phyloP scores from a whole-genome alignment of 2,329 filamentous ascomycete genomes.

The Dryadomyces sulphureus region DNA sequence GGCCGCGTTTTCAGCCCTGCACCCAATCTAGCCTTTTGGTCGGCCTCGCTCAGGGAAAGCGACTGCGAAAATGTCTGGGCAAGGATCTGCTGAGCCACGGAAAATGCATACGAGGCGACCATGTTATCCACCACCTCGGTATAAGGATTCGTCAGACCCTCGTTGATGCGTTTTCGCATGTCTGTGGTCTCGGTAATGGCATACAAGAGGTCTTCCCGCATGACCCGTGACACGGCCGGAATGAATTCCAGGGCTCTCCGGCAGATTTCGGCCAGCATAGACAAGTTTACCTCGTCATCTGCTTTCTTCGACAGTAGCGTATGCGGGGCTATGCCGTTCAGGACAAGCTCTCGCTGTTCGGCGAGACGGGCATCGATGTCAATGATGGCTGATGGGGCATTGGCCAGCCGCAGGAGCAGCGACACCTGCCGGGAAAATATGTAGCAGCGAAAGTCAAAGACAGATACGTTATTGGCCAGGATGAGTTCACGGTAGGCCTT shows the following conservation, averaged over 20 bases:
- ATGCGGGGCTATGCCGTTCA: conserved; percentile 41
- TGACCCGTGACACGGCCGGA: conserved; percentile 60
- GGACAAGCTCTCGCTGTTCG: conserved; percentile 43
- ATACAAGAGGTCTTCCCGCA: conserved; percentile 63
- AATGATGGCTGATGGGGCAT: conserved; percentile 47
- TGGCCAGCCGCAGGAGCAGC: conserved; percentile 69
- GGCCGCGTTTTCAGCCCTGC: conserved; percentile 60
- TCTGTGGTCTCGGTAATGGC: conserved; percentile 23
- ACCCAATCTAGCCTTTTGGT: conserved; percentile 48
- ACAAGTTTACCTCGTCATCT: conserved; percentile 57
- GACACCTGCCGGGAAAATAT: conserved; percentile 82
- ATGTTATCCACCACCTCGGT: conserved; percentile 54
- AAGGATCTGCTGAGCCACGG: conserved; percentile 60
- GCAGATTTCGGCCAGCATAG: conserved; percentile 75
- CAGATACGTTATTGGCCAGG: conserved; percentile 82
- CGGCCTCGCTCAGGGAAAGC: conserved; percentile 46
- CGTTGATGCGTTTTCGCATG: conserved; percentile 16
- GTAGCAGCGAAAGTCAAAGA: conserved; percentile 91
- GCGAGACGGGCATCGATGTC: conserved; percentile 47
- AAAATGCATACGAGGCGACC: conserved; percentile 65
- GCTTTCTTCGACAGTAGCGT: conserved; percentile 29
- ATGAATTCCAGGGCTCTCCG: conserved; percentile 73
- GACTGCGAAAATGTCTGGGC: conserved; percentile 58
- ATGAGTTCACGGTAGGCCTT: conserved; percentile 89
- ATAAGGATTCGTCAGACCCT: conserved; percentile 15